Conservation (phyloP, 2,329 filamentous ascomycete genomes). For the Rhynchosporium secalis region DNA sequence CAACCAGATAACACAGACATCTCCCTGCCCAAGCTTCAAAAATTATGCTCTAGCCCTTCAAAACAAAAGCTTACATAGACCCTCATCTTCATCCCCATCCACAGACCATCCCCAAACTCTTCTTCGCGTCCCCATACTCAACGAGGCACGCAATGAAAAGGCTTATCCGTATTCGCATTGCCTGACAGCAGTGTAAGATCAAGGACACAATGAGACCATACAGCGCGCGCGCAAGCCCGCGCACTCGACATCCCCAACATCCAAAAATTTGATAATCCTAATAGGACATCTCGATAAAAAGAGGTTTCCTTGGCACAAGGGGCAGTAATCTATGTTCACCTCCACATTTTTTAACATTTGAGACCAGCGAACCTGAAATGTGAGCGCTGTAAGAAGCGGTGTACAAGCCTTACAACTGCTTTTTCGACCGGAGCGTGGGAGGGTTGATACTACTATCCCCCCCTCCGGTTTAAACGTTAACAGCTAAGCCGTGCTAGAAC, state of each 20-base stretch:
- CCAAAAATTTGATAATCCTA: constrained; percentile 55
- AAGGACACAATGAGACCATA: constrained; percentile 63
- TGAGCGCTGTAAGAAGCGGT: no score
- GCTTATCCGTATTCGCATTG: constrained; percentile 54
- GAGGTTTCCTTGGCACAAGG: constrained; percentile 60
- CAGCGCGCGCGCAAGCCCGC: constrained; percentile 65
- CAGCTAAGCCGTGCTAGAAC: no score
- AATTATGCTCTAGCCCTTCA: no score
- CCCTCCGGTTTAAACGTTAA: no score
- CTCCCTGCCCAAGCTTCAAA: no score
- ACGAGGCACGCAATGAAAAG: constrained; percentile 56
- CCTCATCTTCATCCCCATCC: neutral
- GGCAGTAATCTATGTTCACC: no score
- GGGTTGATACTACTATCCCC: no score
- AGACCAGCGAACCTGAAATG: constrained; percentile 29
- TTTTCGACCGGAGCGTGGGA: no score
- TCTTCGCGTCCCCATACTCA: constrained; percentile 57
- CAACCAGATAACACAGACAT: neutral
- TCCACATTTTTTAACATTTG: constrained; percentile 48
- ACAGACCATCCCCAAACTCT: constrained; percentile 42
- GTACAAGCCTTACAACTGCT: no score
- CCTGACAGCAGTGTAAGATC: constrained; percentile 72
- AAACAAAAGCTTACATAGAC: no score
- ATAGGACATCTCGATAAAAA: neutral
- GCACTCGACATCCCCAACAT: constrained; percentile 48